phyloP scores from a whole-genome alignment of 2,329 filamentous ascomycete species.

The Apiospora hydei region DNA sequence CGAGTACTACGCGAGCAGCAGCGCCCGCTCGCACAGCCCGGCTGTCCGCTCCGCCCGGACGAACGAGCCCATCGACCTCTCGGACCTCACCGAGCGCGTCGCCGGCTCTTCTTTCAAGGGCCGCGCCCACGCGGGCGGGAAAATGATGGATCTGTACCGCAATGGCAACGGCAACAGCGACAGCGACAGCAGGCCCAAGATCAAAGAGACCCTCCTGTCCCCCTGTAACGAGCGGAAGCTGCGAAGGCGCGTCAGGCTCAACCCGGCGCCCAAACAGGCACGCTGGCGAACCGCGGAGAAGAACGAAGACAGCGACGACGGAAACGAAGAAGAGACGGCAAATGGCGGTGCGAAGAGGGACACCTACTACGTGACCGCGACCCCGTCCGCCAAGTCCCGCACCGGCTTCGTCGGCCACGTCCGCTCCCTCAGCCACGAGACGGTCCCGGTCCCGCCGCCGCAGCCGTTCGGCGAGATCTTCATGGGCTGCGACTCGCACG shows the following conservation, averaged over 20 bases:
- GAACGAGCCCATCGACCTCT: not conserved
- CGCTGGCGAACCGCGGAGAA: not conserved
- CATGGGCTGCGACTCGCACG: not conserved
- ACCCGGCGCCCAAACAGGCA: not conserved
- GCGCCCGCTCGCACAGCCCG: not conserved
- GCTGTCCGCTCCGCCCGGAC: not conserved
- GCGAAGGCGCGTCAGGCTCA: not conserved
- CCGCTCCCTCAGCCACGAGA: not conserved
- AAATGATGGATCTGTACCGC: conserved; percentile 3
- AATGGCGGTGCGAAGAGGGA: no score
- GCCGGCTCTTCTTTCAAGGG: not conserved
- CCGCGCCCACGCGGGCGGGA: not conserved
- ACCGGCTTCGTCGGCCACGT: not conserved
- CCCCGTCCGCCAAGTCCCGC: not conserved
- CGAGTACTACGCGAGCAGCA: not conserved
- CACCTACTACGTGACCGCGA: not conserved
- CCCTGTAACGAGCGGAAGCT: not conserved
- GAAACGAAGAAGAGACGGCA: no score
- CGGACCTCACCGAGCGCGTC: not conserved
- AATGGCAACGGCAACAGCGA: not conserved
- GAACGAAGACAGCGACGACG: no score
- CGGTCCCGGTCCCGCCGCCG: not conserved
- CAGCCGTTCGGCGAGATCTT: not conserved
- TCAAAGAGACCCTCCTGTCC: not conserved
- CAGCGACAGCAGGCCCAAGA: not conserved